Base-by-base conservation (phyloP, 1,139 yeast genomes). In the Pichia cactophila region DNA sequence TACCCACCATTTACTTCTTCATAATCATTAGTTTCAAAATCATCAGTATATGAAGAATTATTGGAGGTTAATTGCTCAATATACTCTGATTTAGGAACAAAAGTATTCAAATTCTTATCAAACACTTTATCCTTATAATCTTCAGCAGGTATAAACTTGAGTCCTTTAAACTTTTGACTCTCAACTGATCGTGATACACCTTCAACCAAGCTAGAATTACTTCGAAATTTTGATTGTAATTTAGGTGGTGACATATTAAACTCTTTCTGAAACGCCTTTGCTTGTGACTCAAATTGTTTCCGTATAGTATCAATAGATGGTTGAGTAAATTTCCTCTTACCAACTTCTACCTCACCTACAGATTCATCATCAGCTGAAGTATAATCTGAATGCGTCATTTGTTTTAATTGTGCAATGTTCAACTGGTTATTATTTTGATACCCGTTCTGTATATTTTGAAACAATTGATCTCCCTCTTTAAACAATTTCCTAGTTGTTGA, bases 71-170 rank as follows among this genome's bases (percentile, higher is more conserved):
- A 26, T 3, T 12, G 12, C 11, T 47, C 40, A 10, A 12, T 35
- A 42, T 53, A 57, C 28, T 60, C 59, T 1, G 55, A 51, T 28
- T 49, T 54, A 2, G 56, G 46, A 11, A 64, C 59, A 52, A 49
- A 64, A 37, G 55, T 58, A 20, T 56, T 55, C 14, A 57, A 52
- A n/a, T 49, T 48, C 44, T 58, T 60, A 49, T 63, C 67, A 43
- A 51, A 64, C 4, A 61, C 54, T 47, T 62, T 62, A 42, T 58
- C 60, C 37, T 56, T 61, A 48, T 60, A 63, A 8, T 61, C 60
- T 28, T 58, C 63, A 6, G 62, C 66, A 5, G 66, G 54, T 11
- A 64, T 64, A 43, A 63, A 63, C 20, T 58, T 61, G 38, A 64
- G 43, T 8, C 62, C 61, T 26, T 53, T 58, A 12, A 53, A 20